These are phyloP conservation scores for Chlorella variabilis DNA, from an alignment of 163 green algal genomes.

Conservation along the genomic window DNA sequence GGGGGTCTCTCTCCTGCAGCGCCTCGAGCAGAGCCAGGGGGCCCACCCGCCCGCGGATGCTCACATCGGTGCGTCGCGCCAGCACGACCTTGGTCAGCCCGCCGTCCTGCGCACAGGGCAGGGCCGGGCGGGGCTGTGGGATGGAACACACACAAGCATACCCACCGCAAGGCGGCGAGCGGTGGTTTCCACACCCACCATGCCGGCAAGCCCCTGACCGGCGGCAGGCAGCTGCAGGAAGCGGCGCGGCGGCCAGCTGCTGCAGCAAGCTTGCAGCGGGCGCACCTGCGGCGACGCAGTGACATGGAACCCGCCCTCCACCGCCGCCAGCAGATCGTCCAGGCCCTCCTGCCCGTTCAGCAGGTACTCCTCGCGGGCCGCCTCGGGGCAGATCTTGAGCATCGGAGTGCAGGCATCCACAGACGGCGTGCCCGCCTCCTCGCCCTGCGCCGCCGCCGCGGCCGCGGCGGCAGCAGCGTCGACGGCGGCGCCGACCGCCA, in stretches of 20 bases:
- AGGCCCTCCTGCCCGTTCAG: conserved; percentile 78
- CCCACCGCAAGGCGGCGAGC: too few species aligned
- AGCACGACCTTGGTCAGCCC: conserved; percentile 89
- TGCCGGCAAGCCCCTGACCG: too few species aligned
- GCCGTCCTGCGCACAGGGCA: neutral
- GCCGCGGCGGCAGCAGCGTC: neutral
- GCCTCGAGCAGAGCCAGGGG: conserved; percentile 71
- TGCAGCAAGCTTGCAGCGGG: too few species aligned
- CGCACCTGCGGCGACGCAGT: neutral
- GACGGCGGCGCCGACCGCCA: conserved; percentile 7
- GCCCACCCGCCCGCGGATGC: conserved; percentile 48
- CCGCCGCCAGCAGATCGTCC: conserved; percentile 77
- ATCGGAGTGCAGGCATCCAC: conserved; percentile 21
- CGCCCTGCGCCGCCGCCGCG: neutral
- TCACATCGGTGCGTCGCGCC: conserved; percentile 73
- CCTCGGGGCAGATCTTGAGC: conserved; percentile 46
- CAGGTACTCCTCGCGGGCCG: conserved; percentile 73
- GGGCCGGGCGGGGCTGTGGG: too few species aligned
- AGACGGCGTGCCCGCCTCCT: neutral
- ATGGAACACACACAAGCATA: too few species aligned
- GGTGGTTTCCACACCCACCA: too few species aligned
- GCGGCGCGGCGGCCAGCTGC: too few species aligned
- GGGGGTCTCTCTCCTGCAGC: conserved; percentile 80
- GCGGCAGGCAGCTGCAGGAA: too few species aligned
- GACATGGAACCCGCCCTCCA: conserved; percentile 51